These are phyloP conservation scores for Apiotrichum mycotoxinovorans DNA, from an alignment of 1,284 basidiomycete species.

Conservation along the genomic window DNA sequence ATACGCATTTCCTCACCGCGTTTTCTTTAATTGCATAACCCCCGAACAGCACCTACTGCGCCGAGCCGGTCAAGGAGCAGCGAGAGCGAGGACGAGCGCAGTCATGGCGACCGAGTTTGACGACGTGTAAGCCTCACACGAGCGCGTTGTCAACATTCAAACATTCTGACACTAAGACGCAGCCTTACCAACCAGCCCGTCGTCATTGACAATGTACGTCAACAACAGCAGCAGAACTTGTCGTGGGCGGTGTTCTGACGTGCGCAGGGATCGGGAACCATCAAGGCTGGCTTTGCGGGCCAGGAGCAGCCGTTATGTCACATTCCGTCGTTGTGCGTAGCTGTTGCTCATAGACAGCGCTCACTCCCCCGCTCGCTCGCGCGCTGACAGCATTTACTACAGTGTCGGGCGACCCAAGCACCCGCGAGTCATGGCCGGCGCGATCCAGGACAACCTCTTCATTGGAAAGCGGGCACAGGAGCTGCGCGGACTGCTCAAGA, in stretches of 20 bases:
- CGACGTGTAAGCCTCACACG: constrained; percentile 37
- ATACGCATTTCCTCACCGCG: too few species aligned
- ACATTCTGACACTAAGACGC: constrained; percentile 5
- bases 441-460: constrained; percentile 66
- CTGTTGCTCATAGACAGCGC: constrained; percentile 8
- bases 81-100: too few species aligned
- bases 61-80: too few species aligned
- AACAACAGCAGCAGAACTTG: background rate
- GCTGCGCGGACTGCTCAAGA: constrained; percentile 86
- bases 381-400: background rate
- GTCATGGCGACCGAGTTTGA: constrained; percentile 46
- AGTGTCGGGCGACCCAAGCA: constrained; percentile 95
- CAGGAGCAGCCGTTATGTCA: constrained; percentile 97
- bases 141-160: background rate
- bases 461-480: constrained; percentile 92
- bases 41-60: too few species aligned
- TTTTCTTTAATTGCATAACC: too few species aligned
- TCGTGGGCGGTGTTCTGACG: background rate
- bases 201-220: constrained; percentile 88
- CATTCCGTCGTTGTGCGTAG: constrained; percentile 91
- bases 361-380: background rate
- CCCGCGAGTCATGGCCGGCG: constrained; percentile 89
- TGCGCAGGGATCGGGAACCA: constrained; percentile 84
- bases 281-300: constrained; percentile 96
- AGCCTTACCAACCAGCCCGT: constrained; percentile 55